Base-by-base conservation (phyloP, 495 filamentous ascomycete species). In the Hypoxylon subgilvum region DNA sequence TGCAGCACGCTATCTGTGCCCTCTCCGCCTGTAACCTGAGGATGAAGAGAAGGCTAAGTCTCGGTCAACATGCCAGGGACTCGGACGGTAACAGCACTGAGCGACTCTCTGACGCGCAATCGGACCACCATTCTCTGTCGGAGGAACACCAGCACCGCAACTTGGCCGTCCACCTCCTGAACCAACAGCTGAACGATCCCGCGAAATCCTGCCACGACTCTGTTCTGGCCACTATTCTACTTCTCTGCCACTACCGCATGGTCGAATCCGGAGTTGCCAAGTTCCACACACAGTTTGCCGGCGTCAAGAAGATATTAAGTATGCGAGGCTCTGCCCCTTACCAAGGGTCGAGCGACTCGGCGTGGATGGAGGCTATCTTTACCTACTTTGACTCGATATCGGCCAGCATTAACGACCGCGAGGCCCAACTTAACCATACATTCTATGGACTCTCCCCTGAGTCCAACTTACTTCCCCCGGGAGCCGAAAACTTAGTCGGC, bases 331-430 rank as follows among this genome's bases (percentile, higher is more conserved):
- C 84, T 18, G 83, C 81, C 22, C 70, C 81, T 13, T 77, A 85
- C 32, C 83, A 85, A 12, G 88, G 91, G 46, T 84, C 90, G 23
- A 87, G 85, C 34, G 79, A 80, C 39, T 83, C 82, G 57, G 76
- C 80, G 3, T 97, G 93, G 93, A 91, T 96, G 77, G 91, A 96
- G 55, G 86, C 90, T n/a, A 85, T 96, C 67, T 97, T 97, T 67
- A 94, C 91, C 12, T 96, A 92, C 83, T 91, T 95, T 61, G 93
- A 96, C 69, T 92, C 91, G n/a, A 88, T 96, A 76, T 91, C 90
- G 0, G 89, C 90, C 21, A 91, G 89, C 40, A 88, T 96, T 52
- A 96, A 97, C 63, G 89, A 96, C 68, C 85, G 92, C 50, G 93
- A 96, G 69, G 83, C 88, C n/a, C 90, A 96, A 67, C 82, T 97